Evolutionary conservation across 768 basidiomycete genomes (phyloP).

Genomic region (Termitomyces bulborhizus): DNA sequence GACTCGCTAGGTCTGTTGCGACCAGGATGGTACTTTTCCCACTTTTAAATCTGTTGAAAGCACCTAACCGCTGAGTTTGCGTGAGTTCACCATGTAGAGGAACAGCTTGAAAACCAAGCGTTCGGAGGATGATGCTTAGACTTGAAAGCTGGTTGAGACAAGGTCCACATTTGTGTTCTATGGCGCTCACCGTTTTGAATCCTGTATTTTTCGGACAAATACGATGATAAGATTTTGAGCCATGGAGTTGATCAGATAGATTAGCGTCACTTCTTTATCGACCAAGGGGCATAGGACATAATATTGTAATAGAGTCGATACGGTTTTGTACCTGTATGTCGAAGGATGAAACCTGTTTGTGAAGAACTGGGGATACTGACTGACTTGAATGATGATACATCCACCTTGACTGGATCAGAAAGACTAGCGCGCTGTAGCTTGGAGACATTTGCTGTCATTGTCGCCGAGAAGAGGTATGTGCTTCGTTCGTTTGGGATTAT

Average conservation of each 20-base stretch:
- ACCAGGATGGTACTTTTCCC: slow-evolving; percentile 84
- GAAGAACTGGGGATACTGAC: slow-evolving; percentile 17
- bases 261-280: slow-evolving; percentile 84
- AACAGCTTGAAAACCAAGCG: slow-evolving; percentile 86
- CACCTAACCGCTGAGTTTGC: slow-evolving; percentile 87
- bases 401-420: slow-evolving; percentile 83
- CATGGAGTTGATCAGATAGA: slow-evolving; percentile 81
- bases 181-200: slow-evolving; percentile 66
- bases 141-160: slow-evolving; percentile 27
- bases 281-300: slow-evolving; percentile 87
- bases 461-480: slow-evolving; percentile 93
- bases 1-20: slow-evolving; percentile 94
- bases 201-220: slow-evolving; percentile 90
- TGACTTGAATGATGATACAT: slow-evolving; percentile 80
- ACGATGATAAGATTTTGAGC: slow-evolving; percentile 90
- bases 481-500: slow-evolving; percentile 87
- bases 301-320: slow-evolving; percentile 88
- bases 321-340: slow-evolving; percentile 79
- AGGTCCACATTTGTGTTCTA: neutral
- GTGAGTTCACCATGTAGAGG: slow-evolving; percentile 91
- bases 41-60: slow-evolving; percentile 89
- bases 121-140: slow-evolving; percentile 85
- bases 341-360: neutral
- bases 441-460: slow-evolving; percentile 96
- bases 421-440: slow-evolving; percentile 91